phyloP scores from a whole-genome alignment of 768 basidiomycete genomes.

The Pisolithus orientalis region DNA sequence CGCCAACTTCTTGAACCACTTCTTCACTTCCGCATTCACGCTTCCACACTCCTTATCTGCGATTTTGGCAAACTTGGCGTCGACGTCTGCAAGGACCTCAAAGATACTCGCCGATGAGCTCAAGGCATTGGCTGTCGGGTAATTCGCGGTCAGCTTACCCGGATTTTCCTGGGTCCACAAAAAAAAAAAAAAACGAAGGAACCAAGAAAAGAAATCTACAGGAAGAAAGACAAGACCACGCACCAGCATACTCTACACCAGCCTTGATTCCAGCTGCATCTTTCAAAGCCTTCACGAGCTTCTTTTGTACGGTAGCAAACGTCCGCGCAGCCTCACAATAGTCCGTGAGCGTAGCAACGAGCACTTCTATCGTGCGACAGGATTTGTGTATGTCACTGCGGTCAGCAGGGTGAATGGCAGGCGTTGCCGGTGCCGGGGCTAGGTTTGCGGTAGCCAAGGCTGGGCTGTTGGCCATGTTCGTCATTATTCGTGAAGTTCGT shows the following conservation, averaged over 20 bases:
- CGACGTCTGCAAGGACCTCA: constrained; percentile 64
- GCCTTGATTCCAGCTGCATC: constrained; percentile 59
- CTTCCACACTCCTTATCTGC: constrained; percentile 67
- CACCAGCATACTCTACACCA: constrained; percentile 59
- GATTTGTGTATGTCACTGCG: constrained; percentile 73
- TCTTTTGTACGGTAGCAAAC: constrained; percentile 64
- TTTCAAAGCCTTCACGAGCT: constrained; percentile 60
- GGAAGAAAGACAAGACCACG: constrained; percentile 29
- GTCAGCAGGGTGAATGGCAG: constrained; percentile 39
- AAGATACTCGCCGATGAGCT: constrained; percentile 58
- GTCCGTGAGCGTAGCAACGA: constrained; percentile 62
- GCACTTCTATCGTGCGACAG: constrained; percentile 67
- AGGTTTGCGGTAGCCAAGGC: not conserved
- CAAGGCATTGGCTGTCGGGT: constrained; percentile 57
- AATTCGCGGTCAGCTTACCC: not conserved
- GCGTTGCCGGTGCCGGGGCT: constrained; percentile 5
- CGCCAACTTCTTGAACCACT: constrained; percentile 81
- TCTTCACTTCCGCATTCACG: constrained; percentile 65
- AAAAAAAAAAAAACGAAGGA: constrained; percentile 15
- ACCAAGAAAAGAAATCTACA: constrained; percentile 30
- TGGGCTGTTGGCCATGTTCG: not conserved
- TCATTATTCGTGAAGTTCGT: not conserved
- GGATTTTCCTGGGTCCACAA: not conserved
- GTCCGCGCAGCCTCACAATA: constrained; percentile 68
- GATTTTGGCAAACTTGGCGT: constrained; percentile 68